phyloP scores from a whole-genome alignment of 805 yeast species.

The Ogataea allantospora region DNA sequence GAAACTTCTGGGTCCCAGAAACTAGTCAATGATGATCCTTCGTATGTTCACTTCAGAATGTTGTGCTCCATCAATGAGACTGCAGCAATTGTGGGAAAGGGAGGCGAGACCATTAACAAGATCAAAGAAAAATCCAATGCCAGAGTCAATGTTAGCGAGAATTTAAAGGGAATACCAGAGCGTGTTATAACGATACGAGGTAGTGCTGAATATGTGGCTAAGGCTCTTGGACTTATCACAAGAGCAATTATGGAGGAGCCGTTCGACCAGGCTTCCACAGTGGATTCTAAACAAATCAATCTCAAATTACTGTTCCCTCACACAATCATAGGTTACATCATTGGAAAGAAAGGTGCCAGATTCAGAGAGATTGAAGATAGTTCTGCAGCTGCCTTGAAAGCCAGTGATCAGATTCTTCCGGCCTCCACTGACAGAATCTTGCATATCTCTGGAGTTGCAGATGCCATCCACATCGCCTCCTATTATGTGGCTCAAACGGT shows the following conservation, averaged over 20 bases:
- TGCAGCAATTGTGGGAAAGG: conserved; percentile 70
- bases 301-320: conserved; percentile 71
- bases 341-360: conserved; percentile 72
- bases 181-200: conserved; percentile 75
- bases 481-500: conserved; percentile 71
- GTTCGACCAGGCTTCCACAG: conserved; percentile 57
- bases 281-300: conserved; percentile 51
- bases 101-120: conserved; percentile 70
- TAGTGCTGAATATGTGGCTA: conserved; percentile 72
- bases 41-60: conserved; percentile 69
- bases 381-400: conserved; percentile 74
- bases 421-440: conserved; percentile 75
- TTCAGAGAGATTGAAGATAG: conserved; percentile 79
- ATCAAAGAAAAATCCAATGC: conserved; percentile 64
- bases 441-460: conserved; percentile 74
- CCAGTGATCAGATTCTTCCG: conserved; percentile 70
- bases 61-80: conserved; percentile 75
- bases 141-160: conserved; percentile 69
- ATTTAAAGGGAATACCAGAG: conserved; percentile 67
- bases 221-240: conserved; percentile 73
- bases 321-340: conserved; percentile 74
- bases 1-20: conserved; percentile 11
- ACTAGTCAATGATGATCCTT: conserved; percentile 47
- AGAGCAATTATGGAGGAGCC: conserved; percentile 67
- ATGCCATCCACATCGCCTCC: conserved; percentile 81